Evolutionary conservation across 2,329 filamentous ascomycete genomes (phyloP), one percentile per base, ranked within the genome.

Genomic region (Arthrobotrys conoides): DNA sequence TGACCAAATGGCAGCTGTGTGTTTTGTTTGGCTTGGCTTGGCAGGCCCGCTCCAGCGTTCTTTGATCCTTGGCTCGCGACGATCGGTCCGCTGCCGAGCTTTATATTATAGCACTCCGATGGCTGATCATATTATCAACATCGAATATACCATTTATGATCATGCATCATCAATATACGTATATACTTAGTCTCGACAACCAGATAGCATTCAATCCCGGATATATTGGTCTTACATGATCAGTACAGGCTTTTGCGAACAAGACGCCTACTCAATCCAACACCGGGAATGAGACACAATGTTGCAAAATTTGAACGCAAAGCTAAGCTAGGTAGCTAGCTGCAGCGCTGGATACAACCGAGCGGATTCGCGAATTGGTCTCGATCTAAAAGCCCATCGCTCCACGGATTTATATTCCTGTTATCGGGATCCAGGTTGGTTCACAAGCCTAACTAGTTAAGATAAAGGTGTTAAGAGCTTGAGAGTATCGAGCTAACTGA

Each of bases 1-100:
- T 57, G 51, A 36, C 51, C 51, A 57, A 57, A 57, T 57, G 27
- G 51, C 51, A 57, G 53, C 24, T 33, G 24, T 33, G 53, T 24
- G 24, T 36, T 27, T 57, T 20, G 53, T 38, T 36, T 41, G 36
- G 36, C 9, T 33, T 24, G 53, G 53, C 53, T 55, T 55, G 49
- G 49, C 49, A 55, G 49, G 49, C 14, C 49, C 24, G 22, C 22
- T 10, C 2, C n/a, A 30, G 27, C 6, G 3, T 10, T 8, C 20
- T n/a, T 41, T n/a, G 44, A 33, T 55, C 12, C 49, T 55, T 55
- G 49, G 49, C 49, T 55, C 24, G 44, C 44, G 44, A 20, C 44
- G 44, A 20, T 33, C 49, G 49, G 24, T 30, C 49, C 22, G 12
- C 22, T 30, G n/a, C 48, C 20, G 16, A 55, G 49, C 49, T 9